These are phyloP conservation scores for Seiridium cupressi DNA, from an alignment of 2,329 filamentous ascomycete species.

Conservation along the genomic window DNA sequence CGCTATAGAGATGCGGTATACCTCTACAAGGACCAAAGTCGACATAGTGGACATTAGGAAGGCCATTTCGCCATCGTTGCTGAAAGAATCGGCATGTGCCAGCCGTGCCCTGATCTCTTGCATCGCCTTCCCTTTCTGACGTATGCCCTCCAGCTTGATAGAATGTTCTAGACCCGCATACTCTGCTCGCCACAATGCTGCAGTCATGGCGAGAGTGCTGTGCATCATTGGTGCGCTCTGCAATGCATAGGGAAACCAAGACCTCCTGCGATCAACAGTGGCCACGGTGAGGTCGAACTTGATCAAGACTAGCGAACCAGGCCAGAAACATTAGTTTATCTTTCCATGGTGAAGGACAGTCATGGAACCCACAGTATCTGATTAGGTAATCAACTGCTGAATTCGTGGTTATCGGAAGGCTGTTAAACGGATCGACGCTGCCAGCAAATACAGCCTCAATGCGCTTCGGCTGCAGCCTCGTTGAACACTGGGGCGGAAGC, in stretches of 20 bases:
- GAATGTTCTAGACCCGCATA: background rate
- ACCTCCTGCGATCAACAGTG: conserved; percentile 4
- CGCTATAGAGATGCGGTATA: background rate
- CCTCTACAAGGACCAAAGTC: conserved; percentile 10
- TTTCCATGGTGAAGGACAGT: background rate
- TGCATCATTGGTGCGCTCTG: conserved; percentile 12
- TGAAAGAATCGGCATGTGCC: background rate
- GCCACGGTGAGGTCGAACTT: conserved; percentile 5
- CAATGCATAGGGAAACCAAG: conserved; percentile 10
- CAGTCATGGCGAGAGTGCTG: conserved; percentile 10
- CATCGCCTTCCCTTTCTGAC: conserved; percentile 10
- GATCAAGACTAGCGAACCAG: background rate
- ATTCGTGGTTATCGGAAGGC: conserved; percentile 1
- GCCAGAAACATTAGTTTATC: background rate
- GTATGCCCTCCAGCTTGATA: conserved; percentile 11
- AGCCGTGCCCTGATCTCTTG: conserved; percentile 6
- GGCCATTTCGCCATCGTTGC: background rate
- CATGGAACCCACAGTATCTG: conserved; percentile 7
- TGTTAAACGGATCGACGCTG: conserved; percentile 5
- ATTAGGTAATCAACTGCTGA: conserved; percentile 4
- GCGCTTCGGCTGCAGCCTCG: background rate
- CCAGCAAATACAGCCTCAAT: background rate
- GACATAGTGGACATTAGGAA: conserved; percentile 11
- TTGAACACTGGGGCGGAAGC: background rate
- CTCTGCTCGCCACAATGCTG: conserved; percentile 10